Percentiles rank a stretch among this genome's conserved stretches.
Conservation (phyloP, 306 rosid species). For the Acacia confusa region DNA sequence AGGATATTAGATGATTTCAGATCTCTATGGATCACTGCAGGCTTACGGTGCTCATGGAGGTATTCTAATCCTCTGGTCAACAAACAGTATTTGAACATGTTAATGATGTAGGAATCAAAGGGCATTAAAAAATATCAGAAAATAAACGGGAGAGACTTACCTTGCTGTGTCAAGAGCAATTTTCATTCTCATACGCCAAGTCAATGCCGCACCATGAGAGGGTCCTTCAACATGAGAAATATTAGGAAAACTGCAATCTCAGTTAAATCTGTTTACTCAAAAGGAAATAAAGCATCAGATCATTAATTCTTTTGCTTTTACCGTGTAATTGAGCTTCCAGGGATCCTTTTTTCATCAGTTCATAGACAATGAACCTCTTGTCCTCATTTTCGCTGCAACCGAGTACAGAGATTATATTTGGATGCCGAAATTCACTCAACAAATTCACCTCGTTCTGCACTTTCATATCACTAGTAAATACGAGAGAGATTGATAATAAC, state of each 20-base stretch:
- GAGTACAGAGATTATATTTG: constrained; percentile 70
- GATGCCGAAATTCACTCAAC: constrained; percentile 75
- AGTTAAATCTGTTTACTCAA: neutral
- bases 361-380: constrained; percentile 66
- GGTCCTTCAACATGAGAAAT: constrained; percentile 54
- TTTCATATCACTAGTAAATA: constrained; percentile 28
- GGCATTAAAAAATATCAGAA: neutral
- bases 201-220: constrained; percentile 75
- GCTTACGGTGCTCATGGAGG: constrained; percentile 85
- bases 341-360: constrained; percentile 89
- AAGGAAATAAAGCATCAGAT: neutral
- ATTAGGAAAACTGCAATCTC: neutral
- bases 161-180: constrained; percentile 94
- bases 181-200: constrained; percentile 94
- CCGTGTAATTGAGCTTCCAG: constrained; percentile 87
- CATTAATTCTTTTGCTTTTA: constrained; percentile 28
- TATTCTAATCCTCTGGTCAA: constrained; percentile 88
- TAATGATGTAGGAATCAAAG: neutral
- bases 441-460: constrained; percentile 87
- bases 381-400: constrained; percentile 67
- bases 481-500: neutral
- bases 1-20: constrained; percentile 96
- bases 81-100: constrained; percentile 29
- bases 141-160: constrained; percentile 40
- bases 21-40: constrained; percentile 89